These are phyloP conservation scores for Cryptomeria japonica DNA, from an alignment of 75 land plant species.

Conservation along the genomic window DNA sequence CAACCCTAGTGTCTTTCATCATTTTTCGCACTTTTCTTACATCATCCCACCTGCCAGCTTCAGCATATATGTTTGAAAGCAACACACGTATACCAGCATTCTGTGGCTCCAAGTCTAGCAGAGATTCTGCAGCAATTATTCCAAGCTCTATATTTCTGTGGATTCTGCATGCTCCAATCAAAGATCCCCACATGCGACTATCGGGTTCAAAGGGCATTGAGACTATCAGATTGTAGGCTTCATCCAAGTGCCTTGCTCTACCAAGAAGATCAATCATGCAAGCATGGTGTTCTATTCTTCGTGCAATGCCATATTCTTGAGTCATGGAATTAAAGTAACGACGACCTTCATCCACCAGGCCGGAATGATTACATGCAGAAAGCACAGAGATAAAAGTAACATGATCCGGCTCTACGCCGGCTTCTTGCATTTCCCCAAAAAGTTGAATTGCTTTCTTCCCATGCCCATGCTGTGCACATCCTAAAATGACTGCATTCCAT, in stretches of 20 bases:
- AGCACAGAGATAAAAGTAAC: conserved; percentile 9
- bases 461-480: conserved; percentile 27
- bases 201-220: conserved; percentile 14
- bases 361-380: conserved; percentile 17
- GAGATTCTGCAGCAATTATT: not conserved
- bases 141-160: conserved; percentile 5
- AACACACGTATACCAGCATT: not conserved
- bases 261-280: conserved; percentile 24
- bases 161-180: conserved; percentile 17
- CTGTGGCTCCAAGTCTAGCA: not conserved
- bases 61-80: not conserved
- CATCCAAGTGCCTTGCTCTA: conserved; percentile 12
- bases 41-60: not conserved
- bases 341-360: conserved; percentile 13
- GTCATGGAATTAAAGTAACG: conserved; percentile 6
- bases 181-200: conserved; percentile 7
- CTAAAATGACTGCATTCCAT: conserved; percentile 26
- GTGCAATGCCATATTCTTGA: conserved; percentile 11
- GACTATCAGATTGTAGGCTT: not conserved
- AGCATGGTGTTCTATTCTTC: conserved; percentile 7
- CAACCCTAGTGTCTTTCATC: not conserved
- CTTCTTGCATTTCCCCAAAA: conserved; percentile 8
- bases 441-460: conserved; percentile 5
- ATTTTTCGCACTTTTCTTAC: not conserved
- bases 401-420: conserved; percentile 5